phyloP scores from a whole-genome alignment of 495 filamentous ascomycete genomes.

The Emericellopsis terricola region DNA sequence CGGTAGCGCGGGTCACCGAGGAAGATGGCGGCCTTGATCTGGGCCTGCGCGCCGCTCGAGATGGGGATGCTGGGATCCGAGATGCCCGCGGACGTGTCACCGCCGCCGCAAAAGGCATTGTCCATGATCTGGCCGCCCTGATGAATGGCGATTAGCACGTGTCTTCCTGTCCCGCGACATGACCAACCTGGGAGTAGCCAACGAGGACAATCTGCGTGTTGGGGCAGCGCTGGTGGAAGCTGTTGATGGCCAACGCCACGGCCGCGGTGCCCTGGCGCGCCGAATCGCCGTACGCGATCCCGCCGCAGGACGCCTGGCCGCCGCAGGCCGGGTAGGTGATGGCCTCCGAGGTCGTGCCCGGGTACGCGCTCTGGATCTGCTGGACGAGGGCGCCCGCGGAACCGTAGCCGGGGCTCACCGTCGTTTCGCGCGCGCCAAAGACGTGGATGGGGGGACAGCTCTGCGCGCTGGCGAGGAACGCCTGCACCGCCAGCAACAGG shows the following conservation, averaged over 20 bases:
- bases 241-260: constrained; percentile 35
- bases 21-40: constrained; percentile 42
- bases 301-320: constrained; percentile 27
- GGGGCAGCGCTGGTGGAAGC: constrained; percentile 34
- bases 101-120: constrained; percentile 41
- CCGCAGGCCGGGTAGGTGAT: constrained; percentile 45
- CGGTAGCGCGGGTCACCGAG: constrained; percentile 42
- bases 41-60: constrained; percentile 17
- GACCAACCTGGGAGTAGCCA: constrained; percentile 38
- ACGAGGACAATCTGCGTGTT: constrained; percentile 38
- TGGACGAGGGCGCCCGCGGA: constrained; percentile 35
- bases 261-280: constrained; percentile 32
- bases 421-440: constrained; percentile 49
- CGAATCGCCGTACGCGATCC: constrained; percentile 33
- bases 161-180: not conserved
- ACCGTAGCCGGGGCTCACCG: constrained; percentile 34
- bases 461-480: constrained; percentile 5
- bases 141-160: not conserved
- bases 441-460: constrained; percentile 37
- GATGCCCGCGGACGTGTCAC: not conserved
- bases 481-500: not conserved
- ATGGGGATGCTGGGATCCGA: constrained; percentile 21
- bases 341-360: constrained; percentile 35
- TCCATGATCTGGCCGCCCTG: constrained; percentile 48
- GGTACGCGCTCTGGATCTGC: constrained; percentile 27